Conservation (phyloP, 2,329 filamentous ascomycete species). For the Xenosphaeropsis pyriputrescens region DNA sequence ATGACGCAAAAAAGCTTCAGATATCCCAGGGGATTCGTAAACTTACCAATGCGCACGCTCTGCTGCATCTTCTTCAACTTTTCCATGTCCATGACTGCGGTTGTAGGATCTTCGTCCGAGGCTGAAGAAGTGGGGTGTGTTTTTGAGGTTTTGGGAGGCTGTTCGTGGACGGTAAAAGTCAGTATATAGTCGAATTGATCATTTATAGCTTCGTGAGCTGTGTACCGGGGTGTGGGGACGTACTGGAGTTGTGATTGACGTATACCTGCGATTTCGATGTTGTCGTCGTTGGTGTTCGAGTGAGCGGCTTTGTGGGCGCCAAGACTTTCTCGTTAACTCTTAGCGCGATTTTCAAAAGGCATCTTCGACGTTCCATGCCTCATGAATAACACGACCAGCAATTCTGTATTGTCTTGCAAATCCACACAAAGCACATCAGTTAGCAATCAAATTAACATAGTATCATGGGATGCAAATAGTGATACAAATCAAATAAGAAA, state of each 20-base stretch:
- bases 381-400: no score
- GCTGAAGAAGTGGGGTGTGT: conserved; percentile 6
- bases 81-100: conserved; percentile 45
- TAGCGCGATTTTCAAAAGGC: no score
- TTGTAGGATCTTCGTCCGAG: conserved; percentile 14
- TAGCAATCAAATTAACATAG: no score
- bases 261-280: conserved; percentile 7
- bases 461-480: no score
- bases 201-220: no score
- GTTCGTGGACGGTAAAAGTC: conserved; percentile 3
- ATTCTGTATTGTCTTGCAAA: no score
- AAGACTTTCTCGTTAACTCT: conserved; percentile 6
- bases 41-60: conserved; percentile 34
- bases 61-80: conserved; percentile 53
- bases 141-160: conserved; percentile 3
- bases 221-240: conserved; percentile 1
- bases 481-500: no score
- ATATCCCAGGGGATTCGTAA: not conserved
- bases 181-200: not conserved
- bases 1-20: no score
- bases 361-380: no score
- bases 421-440: no score
- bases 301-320: conserved; percentile 10
- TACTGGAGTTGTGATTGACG: conserved; percentile 4
- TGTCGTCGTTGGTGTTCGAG: conserved; percentile 5